These are phyloP conservation scores for Ashbya aceris DNA, from an alignment of 1,139 yeast genomes.

Conservation along the genomic window DNA sequence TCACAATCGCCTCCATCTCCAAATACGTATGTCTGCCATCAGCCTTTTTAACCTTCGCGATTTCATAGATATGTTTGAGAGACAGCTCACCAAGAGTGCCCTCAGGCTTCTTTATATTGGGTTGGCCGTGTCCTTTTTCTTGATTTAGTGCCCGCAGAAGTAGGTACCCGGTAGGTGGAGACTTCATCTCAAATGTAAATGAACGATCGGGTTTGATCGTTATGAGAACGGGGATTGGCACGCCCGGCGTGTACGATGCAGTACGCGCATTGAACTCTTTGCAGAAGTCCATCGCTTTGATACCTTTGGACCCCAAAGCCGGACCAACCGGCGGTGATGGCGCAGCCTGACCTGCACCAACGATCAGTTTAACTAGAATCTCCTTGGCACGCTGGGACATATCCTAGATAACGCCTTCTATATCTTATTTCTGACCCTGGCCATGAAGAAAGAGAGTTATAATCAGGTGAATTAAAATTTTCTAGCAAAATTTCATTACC, in stretches of 20 bases:
- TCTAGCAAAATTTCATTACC: background rate
- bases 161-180: slow-evolving; percentile 89
- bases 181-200: slow-evolving; percentile 75
- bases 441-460: background rate
- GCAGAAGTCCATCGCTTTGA: slow-evolving; percentile 96
- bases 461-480: background rate
- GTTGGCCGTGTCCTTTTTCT: slow-evolving; percentile 51
- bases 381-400: slow-evolving; percentile 28
- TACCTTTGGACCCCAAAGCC: slow-evolving; percentile 96
- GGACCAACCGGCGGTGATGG: slow-evolving; percentile 99
- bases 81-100: slow-evolving; percentile 61
- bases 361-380: slow-evolving; percentile 75
- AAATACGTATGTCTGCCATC: slow-evolving; percentile 71
- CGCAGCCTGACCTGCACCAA: slow-evolving; percentile 98
- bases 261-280: slow-evolving; percentile 97
- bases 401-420: background rate
- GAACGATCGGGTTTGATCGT: slow-evolving; percentile 89
- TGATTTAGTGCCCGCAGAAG: slow-evolving; percentile 75
- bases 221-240: slow-evolving; percentile 80
- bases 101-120: slow-evolving; percentile 27
- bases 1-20: slow-evolving; percentile 68
- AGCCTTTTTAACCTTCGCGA: slow-evolving; percentile 85
- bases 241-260: slow-evolving; percentile 74
- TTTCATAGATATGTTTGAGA: slow-evolving; percentile 85
- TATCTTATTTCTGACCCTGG: background rate